Evolutionary conservation across 176 grass and related monocot genomes (phyloP), one percentile per base, ranked within the genome.

Genomic region (Otatea glauca): DNA sequence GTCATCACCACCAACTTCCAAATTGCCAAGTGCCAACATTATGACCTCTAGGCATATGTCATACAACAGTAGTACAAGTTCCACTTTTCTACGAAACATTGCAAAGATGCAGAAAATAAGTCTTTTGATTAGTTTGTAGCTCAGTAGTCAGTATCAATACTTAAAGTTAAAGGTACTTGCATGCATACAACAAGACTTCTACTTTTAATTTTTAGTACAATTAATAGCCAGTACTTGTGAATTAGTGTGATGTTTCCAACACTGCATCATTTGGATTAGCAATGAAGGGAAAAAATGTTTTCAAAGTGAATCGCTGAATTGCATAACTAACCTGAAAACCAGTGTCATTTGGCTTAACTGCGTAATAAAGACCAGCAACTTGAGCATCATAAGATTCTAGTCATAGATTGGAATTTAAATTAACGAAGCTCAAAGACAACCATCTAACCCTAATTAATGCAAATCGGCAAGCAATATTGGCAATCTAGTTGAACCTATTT

Each of bases 281-380:
- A 51, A 48, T 70, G 38, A 68, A 62, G 47, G 32, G 45, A 50
- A 71, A 64, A 13, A 4, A 59, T 43, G 21, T 54, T 65, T 76
- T 80, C 39, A 47, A 83, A 37, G 63, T 54, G 16, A 68, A 91
- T 50, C 21, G 16, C 38, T 47, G 21, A 73, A 88, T 35, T 35
- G 24, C 38, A 84, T 74, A 53, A 72, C 75, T 83, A 76, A 98
- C 93, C 93, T 90, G 89, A 83, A 98, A 98, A 89, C 96, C 96
- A 81, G 86, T 92, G 59, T 88, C 83, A 75, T 82, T 95, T 44
- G 88, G 80, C 9, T 47, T 65, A 74, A 95, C 83, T 65, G 17
- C 10, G 77, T 95, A 98, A 85, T 92, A 92, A 75, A 98, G 84
- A 78, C 96, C 96, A 88, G 93, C 96, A 92, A 98, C 89, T 92